Evolutionary conservation across 768 basidiomycete genomes (phyloP).

Genomic region (Panaeolus papilionaceus): DNA sequence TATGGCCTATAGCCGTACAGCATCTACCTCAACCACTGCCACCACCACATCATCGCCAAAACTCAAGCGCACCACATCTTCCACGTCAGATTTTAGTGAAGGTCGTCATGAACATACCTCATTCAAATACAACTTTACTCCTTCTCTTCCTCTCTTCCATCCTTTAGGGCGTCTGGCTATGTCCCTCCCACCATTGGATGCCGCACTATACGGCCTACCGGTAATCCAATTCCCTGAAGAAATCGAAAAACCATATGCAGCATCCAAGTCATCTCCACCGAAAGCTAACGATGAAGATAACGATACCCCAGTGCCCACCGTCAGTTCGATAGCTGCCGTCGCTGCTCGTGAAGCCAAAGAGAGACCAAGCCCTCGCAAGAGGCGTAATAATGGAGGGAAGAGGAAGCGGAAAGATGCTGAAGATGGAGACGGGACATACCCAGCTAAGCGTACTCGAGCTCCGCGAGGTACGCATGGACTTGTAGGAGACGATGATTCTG

Average conservation of each 20-base stretch:
- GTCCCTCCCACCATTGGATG: constrained; percentile 70
- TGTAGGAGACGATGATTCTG: constrained; percentile 48
- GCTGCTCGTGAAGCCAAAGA: constrained; percentile 45
- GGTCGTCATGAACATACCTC: constrained; percentile 4
- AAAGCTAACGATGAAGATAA: constrained; percentile 58
- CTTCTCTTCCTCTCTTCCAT: constrained; percentile 70
- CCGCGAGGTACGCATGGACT: constrained; percentile 48
- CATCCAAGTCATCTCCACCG: constrained; percentile 51
- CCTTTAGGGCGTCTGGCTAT: constrained; percentile 67
- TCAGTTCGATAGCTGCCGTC: constrained; percentile 39
- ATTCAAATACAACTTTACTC: constrained; percentile 24
- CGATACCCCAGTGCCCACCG: constrained; percentile 33
- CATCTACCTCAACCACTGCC: constrained; percentile 10
- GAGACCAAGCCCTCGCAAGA: constrained; percentile 58
- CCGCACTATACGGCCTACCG: constrained; percentile 61
- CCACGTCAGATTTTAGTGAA: not conserved
- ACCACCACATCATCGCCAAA: constrained; percentile 20
- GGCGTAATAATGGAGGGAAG: constrained; percentile 46
- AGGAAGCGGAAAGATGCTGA: constrained; percentile 66
- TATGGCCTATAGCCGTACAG: constrained; percentile 1
- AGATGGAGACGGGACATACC: constrained; percentile 71
- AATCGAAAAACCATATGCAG: constrained; percentile 34
- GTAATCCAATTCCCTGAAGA: constrained; percentile 52
- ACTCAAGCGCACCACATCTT: constrained; percentile 15
- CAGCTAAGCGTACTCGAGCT: constrained; percentile 69